A percentile compares a stretch with the other conserved stretches of the same genome.
These are phyloP conservation scores for Byssochlamys sp. DNA, from an alignment of 2,329 filamentous ascomycete genomes.

Conservation along the genomic window DNA sequence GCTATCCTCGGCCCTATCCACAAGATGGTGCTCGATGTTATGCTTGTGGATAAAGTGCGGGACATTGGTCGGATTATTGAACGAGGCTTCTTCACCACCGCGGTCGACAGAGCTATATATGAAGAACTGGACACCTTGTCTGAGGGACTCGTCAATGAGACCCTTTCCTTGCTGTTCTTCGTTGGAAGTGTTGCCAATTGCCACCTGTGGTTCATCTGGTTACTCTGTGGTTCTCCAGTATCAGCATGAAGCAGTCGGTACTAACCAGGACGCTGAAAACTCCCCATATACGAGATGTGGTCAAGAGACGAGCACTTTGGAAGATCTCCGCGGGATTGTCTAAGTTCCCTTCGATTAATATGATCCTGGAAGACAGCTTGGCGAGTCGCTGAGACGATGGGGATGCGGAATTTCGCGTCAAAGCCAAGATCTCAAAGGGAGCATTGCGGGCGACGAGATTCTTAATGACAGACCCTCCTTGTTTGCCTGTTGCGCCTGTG, in stretches of 20 bases:
- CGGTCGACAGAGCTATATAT: conserved; percentile 58
- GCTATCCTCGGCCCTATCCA: conserved; percentile 34
- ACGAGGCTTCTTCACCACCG: conserved; percentile 43
- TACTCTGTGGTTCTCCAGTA: neutral
- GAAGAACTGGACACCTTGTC: conserved; percentile 49
- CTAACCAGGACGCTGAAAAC: conserved; percentile 54
- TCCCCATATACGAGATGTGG: conserved; percentile 42
- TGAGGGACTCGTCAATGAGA: conserved; percentile 50
- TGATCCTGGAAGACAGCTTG: conserved; percentile 39
- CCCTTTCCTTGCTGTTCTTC: conserved; percentile 50
- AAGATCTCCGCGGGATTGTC: conserved; percentile 45
- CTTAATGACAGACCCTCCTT: conserved; percentile 29
- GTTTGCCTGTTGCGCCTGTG: conserved; percentile 34
- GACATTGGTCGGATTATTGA: conserved; percentile 45
- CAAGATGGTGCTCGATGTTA: conserved; percentile 53
- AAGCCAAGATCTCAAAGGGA: conserved; percentile 46
- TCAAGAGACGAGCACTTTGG: conserved; percentile 29
- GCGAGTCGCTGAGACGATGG: conserved; percentile 41
- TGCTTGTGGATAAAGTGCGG: conserved; percentile 56
- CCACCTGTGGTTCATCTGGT: neutral
- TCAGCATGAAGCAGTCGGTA: neutral
- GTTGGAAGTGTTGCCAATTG: conserved; percentile 6
- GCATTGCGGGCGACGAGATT: conserved; percentile 19
- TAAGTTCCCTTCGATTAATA: conserved; percentile 50
- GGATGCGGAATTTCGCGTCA: conserved; percentile 50